phyloP scores from a whole-genome alignment of 148 eudicot genomes.

The Hydrangea macrophylla region DNA sequence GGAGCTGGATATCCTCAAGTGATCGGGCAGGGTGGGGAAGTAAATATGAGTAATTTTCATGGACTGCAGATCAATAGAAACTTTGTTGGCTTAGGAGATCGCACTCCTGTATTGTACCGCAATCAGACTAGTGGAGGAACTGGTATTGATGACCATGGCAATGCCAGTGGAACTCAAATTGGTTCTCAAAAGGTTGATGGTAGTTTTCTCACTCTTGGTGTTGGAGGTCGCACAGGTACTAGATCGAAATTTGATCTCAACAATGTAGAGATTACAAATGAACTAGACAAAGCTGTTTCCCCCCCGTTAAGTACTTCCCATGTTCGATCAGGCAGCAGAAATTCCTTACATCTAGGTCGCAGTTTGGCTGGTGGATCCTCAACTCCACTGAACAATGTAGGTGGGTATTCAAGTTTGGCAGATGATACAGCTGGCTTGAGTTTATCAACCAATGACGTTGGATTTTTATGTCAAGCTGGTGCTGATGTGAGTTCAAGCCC shows the following conservation, averaged over 20 bases:
- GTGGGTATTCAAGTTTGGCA: slow-evolving; percentile 12
- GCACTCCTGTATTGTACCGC: slow-evolving; percentile 5
- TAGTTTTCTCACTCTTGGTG: slow-evolving; percentile 36
- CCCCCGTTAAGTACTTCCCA: slow-evolving; percentile 15
- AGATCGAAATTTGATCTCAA: slow-evolving; percentile 13
- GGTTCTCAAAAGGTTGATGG: slow-evolving; percentile 25
- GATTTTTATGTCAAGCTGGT: not conserved
- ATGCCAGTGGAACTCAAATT: slow-evolving; percentile 9
- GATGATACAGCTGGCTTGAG: slow-evolving; percentile 7
- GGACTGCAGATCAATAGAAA: slow-evolving; percentile 10
- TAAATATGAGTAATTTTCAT: slow-evolving; percentile 9
- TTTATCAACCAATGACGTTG: slow-evolving; percentile 14
- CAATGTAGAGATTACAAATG: slow-evolving; percentile 11
- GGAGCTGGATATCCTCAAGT: slow-evolving; percentile 11
- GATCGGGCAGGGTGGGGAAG: slow-evolving; percentile 7
- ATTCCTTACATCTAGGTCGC: slow-evolving; percentile 4
- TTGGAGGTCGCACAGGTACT: slow-evolving; percentile 19
- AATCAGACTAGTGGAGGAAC: slow-evolving; percentile 9
- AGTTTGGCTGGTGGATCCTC: slow-evolving; percentile 10
- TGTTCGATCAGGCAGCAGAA: slow-evolving; percentile 16
- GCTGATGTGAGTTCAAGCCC: slow-evolving; percentile 11
- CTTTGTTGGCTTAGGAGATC: slow-evolving; percentile 13
- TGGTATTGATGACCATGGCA: not conserved
- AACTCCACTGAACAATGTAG: slow-evolving; percentile 14
- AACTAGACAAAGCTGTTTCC: slow-evolving; percentile 14